Evolutionary conservation across 139 green algal species (phyloP).

Genomic region (Closterium sp.): DNA sequence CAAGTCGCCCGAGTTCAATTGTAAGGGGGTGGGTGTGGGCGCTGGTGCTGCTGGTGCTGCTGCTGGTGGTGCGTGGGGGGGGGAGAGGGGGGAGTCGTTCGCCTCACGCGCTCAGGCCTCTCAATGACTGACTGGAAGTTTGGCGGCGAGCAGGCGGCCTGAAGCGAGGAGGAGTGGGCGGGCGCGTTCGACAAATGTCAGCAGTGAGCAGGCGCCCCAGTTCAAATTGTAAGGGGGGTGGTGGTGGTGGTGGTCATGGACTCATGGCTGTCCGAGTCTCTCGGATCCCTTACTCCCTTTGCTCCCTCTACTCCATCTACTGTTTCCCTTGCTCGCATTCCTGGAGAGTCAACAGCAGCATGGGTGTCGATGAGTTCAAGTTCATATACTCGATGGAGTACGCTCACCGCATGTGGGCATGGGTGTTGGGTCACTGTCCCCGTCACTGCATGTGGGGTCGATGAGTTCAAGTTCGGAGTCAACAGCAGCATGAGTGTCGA

Average conservation of each 20-base stretch:
- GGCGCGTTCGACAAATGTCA: constrained; percentile 92
- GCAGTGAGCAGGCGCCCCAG: too few relatives aligned
- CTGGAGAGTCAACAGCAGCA: constrained; percentile 76
- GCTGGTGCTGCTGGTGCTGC: constrained; percentile 96
- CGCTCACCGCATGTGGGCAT: constrained; percentile 89
- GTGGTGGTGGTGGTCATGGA: too few relatives aligned
- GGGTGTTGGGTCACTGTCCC: constrained; percentile 34
- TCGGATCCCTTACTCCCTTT: too few relatives aligned
- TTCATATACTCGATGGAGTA: constrained; percentile 99
- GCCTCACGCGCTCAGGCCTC: constrained; percentile 92
- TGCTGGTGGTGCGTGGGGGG: too few relatives aligned
- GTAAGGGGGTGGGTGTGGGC: constrained; percentile 93
- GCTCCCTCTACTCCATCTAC: too few relatives aligned
- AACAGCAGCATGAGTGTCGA: constrained; percentile 87
- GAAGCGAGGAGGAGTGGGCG: constrained; percentile 57
- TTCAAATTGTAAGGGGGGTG: too few relatives aligned
- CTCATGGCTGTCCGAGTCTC: too few relatives aligned
- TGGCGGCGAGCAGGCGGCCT: constrained; percentile 71
- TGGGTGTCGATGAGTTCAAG: constrained; percentile 97
- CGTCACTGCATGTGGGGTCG: too few relatives aligned
- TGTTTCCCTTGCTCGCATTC: too few relatives aligned
- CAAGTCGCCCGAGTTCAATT: too few relatives aligned
- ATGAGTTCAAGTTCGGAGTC: too few relatives aligned
- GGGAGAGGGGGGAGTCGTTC: constrained; percentile 91
- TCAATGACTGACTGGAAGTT: constrained; percentile 99